Conservation (phyloP, 2,329 filamentous ascomycete species). For the Fusarium nurragi region DNA sequence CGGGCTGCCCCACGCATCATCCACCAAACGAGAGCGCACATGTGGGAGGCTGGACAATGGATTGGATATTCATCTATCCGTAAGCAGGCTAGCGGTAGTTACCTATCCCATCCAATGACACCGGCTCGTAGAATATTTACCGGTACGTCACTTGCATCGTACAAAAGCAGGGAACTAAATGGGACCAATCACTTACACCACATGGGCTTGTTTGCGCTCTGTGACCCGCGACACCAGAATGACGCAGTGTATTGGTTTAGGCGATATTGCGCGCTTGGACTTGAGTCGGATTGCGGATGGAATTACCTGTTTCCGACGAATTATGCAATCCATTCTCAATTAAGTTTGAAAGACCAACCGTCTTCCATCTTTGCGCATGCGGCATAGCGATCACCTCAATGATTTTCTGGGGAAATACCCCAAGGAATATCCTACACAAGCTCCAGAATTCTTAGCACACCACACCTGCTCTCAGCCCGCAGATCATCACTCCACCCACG, state of each 20-base stretch:
- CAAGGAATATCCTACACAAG: too few relatives aligned
- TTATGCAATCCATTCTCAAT: neutral
- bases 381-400: too few relatives aligned
- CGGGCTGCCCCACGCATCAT: conserved; percentile 27
- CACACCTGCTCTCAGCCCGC: too few relatives aligned
- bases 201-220: too few relatives aligned
- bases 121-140: too few relatives aligned
- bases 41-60: conserved; percentile 12
- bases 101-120: neutral
- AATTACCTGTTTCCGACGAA: too few relatives aligned
- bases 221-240: neutral
- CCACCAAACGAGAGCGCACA: conserved; percentile 20
- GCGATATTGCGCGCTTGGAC: neutral
- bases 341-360: too few relatives aligned
- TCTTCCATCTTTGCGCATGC: too few relatives aligned
- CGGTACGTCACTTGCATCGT: neutral
- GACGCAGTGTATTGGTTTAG: neutral
- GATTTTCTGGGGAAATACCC: too few relatives aligned
- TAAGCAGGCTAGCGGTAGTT: conserved; percentile 1
- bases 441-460: too few relatives aligned
- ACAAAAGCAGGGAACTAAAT: conserved; percentile 2
- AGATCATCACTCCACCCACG: conserved; percentile 1
- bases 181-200: conserved; percentile 25
- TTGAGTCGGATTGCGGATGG: neutral
- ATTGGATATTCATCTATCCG: conserved; percentile 23